A percentile compares a stretch with the other conserved stretches of the same genome.
phyloP scores from a whole-genome alignment of 257 asterid genomes.

The Parsonsia alboflavescens region DNA sequence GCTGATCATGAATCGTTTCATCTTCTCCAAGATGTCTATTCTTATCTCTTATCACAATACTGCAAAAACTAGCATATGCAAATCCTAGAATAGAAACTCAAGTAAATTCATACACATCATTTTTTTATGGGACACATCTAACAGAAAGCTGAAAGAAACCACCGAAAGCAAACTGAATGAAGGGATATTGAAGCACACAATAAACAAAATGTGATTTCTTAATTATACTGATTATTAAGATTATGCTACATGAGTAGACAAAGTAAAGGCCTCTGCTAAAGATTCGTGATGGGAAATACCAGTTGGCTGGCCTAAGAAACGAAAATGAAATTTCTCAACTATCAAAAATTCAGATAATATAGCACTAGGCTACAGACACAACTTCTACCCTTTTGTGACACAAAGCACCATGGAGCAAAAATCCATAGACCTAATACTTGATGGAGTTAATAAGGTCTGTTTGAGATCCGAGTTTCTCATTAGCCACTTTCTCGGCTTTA shows the following conservation, averaged over 20 bases:
- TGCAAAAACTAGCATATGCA: too few relatives aligned
- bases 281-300: background rate
- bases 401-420: background rate
- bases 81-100: too few relatives aligned
- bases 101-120: too few relatives aligned
- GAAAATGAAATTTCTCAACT: conserved; percentile 5
- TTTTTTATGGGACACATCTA: too few relatives aligned
- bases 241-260: conserved; percentile 4
- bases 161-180: background rate
- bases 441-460: conserved; percentile 59
- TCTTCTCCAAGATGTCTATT: too few relatives aligned
- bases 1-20: too few relatives aligned
- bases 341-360: background rate
- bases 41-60: too few relatives aligned
- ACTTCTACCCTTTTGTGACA: background rate
- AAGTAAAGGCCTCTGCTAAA: background rate
- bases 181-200: background rate
- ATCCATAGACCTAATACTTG: conserved; percentile 38
- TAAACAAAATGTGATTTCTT: background rate
- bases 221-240: background rate
- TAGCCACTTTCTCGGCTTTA: conserved; percentile 74
- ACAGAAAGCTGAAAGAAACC: background rate
- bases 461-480: conserved; percentile 79
- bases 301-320: background rate
- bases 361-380: conserved; percentile 10